phyloP scores from a whole-genome alignment of 345 rosid species.

The Balakata baccata region DNA sequence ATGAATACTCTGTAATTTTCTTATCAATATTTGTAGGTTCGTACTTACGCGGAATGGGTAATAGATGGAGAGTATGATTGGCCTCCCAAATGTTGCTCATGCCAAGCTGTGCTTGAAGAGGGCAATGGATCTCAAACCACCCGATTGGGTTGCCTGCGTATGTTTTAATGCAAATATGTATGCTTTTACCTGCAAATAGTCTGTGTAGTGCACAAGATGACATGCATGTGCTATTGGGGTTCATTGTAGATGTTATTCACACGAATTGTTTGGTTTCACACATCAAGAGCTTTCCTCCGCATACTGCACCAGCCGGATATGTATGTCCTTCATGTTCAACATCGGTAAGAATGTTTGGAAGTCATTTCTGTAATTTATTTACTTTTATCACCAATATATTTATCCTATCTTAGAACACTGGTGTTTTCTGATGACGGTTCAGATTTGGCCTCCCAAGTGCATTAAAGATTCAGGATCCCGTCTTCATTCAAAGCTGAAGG shows the following conservation, averaged over 20 bases:
- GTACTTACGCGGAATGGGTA: conserved; percentile 98
- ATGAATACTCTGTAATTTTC: conserved; percentile 3
- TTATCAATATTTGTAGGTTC: conserved; percentile 48
- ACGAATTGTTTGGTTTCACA: conserved; percentile 82
- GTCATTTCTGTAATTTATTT: neutral
- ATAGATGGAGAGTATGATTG: conserved; percentile 98
- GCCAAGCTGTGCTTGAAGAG: conserved; percentile 72
- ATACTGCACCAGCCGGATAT: conserved; percentile 97
- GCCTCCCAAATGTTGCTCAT: conserved; percentile 87
- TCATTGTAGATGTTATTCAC: conserved; percentile 69
- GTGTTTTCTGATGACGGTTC: conserved; percentile 15
- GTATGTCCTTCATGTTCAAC: conserved; percentile 84
- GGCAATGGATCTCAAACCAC: conserved; percentile 64
- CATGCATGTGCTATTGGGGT: conserved; percentile 19
- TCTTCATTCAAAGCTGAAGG: conserved; percentile 80
- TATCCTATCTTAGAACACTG: neutral
- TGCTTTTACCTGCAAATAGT: conserved; percentile 11
- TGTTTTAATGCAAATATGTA: conserved; percentile 34
- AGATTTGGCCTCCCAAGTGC: conserved; percentile 99
- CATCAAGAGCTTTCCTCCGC: conserved; percentile 82
- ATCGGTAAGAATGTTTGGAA: conserved; percentile 44
- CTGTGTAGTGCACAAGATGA: conserved; percentile 13
- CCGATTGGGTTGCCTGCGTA: conserved; percentile 98
- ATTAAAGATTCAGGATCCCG: conserved; percentile 89
- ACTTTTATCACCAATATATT: neutral